phyloP scores from a whole-genome alignment of 2,329 filamentous ascomycete species.

The Cytospora piceae region DNA sequence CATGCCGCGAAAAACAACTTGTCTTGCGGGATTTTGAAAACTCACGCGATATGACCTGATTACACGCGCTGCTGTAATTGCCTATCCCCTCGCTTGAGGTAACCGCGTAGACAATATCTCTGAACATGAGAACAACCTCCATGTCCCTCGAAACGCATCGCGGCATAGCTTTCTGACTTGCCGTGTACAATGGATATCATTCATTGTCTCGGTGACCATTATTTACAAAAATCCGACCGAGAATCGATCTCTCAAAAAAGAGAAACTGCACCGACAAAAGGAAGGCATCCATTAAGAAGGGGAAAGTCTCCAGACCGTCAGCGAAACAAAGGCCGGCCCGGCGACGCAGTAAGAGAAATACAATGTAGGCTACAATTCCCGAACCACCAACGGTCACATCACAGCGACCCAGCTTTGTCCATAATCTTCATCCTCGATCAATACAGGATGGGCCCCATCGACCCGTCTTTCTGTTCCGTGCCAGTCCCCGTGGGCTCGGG shows the following conservation, averaged over 20 bases:
- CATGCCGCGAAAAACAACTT: not conserved
- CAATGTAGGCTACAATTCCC: slow-evolving; percentile 1
- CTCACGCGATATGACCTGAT: slow-evolving; percentile 1
- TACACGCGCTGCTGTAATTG: not conserved
- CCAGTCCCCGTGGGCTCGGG: not conserved
- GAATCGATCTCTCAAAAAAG: not conserved
- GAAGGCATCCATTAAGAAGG: slow-evolving; percentile 2
- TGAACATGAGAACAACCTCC: not conserved
- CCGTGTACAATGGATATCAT: not conserved
- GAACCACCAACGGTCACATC: not conserved
- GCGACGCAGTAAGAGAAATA: slow-evolving; percentile 2
- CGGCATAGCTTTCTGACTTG: not conserved
- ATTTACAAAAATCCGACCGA: not conserved
- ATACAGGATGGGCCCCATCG: not conserved
- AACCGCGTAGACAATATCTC: not conserved
- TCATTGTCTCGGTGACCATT: not conserved
- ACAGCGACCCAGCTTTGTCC: not conserved
- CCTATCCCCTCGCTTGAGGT: not conserved
- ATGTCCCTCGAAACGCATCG: not conserved
- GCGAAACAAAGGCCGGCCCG: not conserved
- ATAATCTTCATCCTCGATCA: not conserved
- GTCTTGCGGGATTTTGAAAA: slow-evolving; percentile 3
- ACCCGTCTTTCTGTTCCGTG: slow-evolving; percentile 1
- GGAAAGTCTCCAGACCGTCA: not conserved
- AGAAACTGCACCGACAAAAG: not conserved